phyloP scores from a whole-genome alignment of 73 alveolate genomes.

The Strombidium stylifer region DNA sequence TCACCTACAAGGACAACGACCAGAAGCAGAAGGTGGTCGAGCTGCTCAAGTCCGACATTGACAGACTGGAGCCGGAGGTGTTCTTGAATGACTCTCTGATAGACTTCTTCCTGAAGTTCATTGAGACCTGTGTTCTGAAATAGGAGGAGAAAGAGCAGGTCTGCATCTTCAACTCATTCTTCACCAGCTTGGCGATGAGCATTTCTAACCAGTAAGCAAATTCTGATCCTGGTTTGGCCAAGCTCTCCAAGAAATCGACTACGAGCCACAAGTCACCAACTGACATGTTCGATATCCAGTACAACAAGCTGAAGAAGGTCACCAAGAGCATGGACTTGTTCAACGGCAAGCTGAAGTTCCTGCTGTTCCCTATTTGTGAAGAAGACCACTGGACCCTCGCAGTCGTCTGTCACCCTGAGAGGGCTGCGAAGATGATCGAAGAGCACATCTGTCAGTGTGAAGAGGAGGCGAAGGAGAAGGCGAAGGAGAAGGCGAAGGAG shows the following conservation, averaged over 20 bases:
- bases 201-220: neutral
- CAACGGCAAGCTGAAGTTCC: neutral
- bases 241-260: neutral
- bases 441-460: no score
- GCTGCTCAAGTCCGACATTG: no score
- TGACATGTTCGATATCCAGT: neutral
- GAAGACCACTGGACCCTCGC: constrained; percentile 9
- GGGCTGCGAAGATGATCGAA: neutral
- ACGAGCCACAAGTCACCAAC: no score
- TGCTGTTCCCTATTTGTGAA: constrained; percentile 8
- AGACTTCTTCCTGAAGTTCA: constrained; percentile 9
- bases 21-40: no score
- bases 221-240: neutral
- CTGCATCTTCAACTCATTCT: neutral
- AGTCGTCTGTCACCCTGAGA: neutral
- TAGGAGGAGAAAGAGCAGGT: neutral
- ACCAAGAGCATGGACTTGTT: neutral
- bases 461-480: no score
- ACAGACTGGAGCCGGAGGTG: constrained; percentile 12
- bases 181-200: constrained; percentile 4
- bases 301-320: neutral
- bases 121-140: constrained; percentile 1
- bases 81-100: constrained; percentile 7
- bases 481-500: no score
- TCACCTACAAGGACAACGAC: no score